Percentiles rank a stretch among this genome's conserved stretches.
phyloP scores from a whole-genome alignment of 169 alveolate species.

The Perkinsus chesapeaki region DNA sequence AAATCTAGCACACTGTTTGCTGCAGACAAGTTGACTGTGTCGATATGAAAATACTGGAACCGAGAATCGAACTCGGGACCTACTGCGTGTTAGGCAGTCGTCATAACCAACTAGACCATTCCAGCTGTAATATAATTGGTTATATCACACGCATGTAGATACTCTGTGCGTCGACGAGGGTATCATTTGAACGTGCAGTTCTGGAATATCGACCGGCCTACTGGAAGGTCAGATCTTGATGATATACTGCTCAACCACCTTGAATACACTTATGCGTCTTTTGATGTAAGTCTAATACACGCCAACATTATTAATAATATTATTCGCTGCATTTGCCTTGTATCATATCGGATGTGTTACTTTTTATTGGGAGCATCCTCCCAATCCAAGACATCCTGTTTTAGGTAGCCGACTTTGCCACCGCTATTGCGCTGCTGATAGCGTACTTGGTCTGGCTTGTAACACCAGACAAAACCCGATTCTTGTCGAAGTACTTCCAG shows the following conservation, averaged over 20 bases:
- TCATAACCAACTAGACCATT: constrained; percentile 2
- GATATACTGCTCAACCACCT: not conserved
- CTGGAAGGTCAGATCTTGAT: not conserved
- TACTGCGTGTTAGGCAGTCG: constrained; percentile 5
- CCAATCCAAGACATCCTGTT: too few relatives aligned
- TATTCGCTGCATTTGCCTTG: too few relatives aligned
- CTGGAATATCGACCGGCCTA: not conserved
- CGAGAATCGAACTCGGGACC: constrained; percentile 6
- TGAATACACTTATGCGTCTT: not conserved
- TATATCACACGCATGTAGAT: not conserved
- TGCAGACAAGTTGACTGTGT: not conserved
- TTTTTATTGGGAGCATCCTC: too few relatives aligned
- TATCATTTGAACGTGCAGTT: not conserved
- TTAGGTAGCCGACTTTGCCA: not conserved
- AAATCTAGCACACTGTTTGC: too few relatives aligned
- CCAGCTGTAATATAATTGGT: not conserved
- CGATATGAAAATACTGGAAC: not conserved
- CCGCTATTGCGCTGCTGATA: not conserved
- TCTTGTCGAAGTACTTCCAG: not conserved
- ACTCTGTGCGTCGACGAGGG: not conserved
- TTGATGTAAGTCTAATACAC: not conserved
- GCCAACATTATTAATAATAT: not conserved
- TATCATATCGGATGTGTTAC: too few relatives aligned
- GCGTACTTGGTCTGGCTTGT: not conserved
- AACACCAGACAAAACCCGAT: not conserved